phyloP scores from a whole-genome alignment of 495 filamentous ascomycete genomes.

The Hypoxylon intermedium region DNA sequence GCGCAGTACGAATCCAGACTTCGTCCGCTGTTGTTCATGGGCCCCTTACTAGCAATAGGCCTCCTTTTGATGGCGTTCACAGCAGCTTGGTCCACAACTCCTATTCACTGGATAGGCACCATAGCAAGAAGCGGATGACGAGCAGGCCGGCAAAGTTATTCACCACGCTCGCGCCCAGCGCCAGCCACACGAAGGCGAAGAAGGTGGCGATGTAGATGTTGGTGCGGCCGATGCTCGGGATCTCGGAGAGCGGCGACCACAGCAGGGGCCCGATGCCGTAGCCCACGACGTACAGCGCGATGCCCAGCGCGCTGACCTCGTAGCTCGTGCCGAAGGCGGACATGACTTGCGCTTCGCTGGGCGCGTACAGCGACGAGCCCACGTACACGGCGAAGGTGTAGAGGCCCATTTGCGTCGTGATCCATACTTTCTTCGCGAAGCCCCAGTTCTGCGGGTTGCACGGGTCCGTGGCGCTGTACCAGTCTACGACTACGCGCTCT shows the following conservation, averaged over 20 bases:
- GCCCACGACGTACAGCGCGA: constrained; percentile 67
- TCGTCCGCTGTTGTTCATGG: constrained; percentile 64
- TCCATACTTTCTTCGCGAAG: constrained; percentile 45
- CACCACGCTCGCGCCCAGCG: constrained; percentile 78
- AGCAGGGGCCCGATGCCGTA: constrained; percentile 65
- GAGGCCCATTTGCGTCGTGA: constrained; percentile 60
- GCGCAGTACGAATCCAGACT: constrained; percentile 68
- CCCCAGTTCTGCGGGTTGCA: constrained; percentile 64
- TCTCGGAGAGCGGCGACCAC: constrained; percentile 61
- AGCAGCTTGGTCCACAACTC: no score
- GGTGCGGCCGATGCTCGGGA: constrained; percentile 69
- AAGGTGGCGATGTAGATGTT: constrained; percentile 75
- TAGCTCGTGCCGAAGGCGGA: constrained; percentile 59
- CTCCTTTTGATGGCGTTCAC: no score
- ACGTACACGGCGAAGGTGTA: constrained; percentile 61
- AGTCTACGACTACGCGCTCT: constrained; percentile 58
- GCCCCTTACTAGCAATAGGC: constrained; percentile 64
- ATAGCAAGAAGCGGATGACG: constrained; percentile 73
- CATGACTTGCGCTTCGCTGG: constrained; percentile 51
- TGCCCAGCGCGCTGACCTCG: constrained; percentile 60
- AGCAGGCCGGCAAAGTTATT: constrained; percentile 73
- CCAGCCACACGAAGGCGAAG: constrained; percentile 70
- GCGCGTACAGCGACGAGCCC: constrained; percentile 56
- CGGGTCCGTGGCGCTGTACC: constrained; percentile 59
- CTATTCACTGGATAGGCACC: no score